Conservation (phyloP, 768 basidiomycete genomes). For the Termitomyces eurrhizus region DNA sequence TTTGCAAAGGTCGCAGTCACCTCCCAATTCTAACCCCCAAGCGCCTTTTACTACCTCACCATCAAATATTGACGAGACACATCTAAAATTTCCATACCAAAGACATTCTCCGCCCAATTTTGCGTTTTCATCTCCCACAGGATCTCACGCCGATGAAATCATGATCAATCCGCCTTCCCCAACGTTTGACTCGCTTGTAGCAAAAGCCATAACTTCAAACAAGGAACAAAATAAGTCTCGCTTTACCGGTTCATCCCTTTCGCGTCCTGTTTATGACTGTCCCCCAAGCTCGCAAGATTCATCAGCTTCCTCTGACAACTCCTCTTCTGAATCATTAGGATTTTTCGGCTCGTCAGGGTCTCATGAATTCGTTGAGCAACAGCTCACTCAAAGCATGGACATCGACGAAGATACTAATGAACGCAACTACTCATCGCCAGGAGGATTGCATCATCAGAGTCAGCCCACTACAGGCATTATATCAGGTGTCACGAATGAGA, state of each 20-base stretch:
- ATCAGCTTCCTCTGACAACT: constrained; percentile 20
- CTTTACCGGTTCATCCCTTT: neutral
- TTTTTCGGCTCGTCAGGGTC: constrained; percentile 22
- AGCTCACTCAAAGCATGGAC: constrained; percentile 41
- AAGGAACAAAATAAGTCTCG: neutral
- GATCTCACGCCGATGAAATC: constrained; percentile 9
- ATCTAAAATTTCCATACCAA: neutral
- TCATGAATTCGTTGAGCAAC: constrained; percentile 40
- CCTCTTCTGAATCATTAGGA: neutral
- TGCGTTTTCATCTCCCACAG: constrained; percentile 22
- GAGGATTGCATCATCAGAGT: neutral
- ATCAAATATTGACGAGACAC: neutral
- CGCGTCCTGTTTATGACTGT: neutral
- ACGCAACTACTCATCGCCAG: neutral
- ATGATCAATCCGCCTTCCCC: constrained; percentile 14
- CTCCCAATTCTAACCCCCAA: neutral
- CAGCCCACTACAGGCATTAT: neutral
- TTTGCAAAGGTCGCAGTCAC: neutral
- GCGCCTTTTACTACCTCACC: neutral
- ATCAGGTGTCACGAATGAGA: neutral
- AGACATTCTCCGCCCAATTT: constrained; percentile 19
- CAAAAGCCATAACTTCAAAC: constrained; percentile 8
- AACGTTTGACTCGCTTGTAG: constrained; percentile 18
- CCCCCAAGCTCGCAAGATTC: constrained; percentile 17
- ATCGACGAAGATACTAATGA: constrained; percentile 9